A percentile compares a stretch with the other conserved stretches of the same genome.
These are phyloP conservation scores for Podila minutissima DNA, from an alignment of 192 early-diverging fungal genomes.

Conservation along the genomic window DNA sequence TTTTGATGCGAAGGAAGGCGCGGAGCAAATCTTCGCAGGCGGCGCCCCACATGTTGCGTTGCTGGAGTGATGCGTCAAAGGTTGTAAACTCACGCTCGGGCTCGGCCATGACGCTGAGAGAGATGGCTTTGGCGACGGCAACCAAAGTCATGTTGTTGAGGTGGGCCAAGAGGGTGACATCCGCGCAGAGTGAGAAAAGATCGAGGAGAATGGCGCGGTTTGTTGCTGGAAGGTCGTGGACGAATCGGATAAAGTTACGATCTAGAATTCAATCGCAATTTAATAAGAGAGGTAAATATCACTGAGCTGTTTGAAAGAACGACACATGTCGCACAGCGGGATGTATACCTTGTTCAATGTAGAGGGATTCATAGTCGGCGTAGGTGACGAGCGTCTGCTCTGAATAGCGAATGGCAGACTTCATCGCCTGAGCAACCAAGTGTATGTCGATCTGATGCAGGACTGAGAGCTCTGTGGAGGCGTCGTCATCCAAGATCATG, in stretches of 20 bases:
- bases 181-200: slow-evolving; percentile 49
- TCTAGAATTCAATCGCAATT: slow-evolving; percentile 6
- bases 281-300: neutral
- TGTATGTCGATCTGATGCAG: slow-evolving; percentile 43
- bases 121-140: slow-evolving; percentile 41
- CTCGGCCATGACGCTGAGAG: slow-evolving; percentile 45
- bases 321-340: neutral
- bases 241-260: slow-evolving; percentile 31
- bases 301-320: too few species aligned
- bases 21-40: slow-evolving; percentile 46
- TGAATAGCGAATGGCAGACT: slow-evolving; percentile 41
- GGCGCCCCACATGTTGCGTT: slow-evolving; percentile 40
- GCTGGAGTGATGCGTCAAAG: slow-evolving; percentile 40
- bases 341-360: slow-evolving; percentile 33
- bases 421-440: slow-evolving; percentile 50
- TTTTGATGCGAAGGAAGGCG: slow-evolving; percentile 49
- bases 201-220: slow-evolving; percentile 45
- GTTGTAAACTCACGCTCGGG: slow-evolving; percentile 35
- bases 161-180: slow-evolving; percentile 36
- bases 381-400: slow-evolving; percentile 47
- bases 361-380: slow-evolving; percentile 36
- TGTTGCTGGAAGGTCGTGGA: slow-evolving; percentile 24
- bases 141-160: slow-evolving; percentile 47
- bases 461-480: slow-evolving; percentile 38
- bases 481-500: slow-evolving; percentile 46